Percentiles rank a stretch among this genome's conserved stretches.
Evolutionary conservation across 441 rosid genomes (phyloP).

Genomic region (Populus hybrid): DNA sequence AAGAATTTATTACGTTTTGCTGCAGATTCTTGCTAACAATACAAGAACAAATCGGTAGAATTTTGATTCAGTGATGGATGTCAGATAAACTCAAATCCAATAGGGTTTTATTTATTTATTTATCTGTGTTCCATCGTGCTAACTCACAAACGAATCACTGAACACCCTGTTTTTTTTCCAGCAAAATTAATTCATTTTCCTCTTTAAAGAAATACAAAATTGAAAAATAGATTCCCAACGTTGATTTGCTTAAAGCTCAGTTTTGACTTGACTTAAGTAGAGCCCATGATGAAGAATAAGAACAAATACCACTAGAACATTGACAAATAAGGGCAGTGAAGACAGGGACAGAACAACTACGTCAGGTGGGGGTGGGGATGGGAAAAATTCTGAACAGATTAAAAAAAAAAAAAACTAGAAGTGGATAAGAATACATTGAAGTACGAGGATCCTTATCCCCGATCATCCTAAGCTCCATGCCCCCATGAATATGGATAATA

Average conservation of each 20-base stretch:
- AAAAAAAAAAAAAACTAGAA: no score
- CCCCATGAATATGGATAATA: neutral
- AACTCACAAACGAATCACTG: neutral
- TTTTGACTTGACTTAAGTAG: neutral
- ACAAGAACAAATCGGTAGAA: no score
- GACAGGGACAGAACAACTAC: neutral
- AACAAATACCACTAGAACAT: neutral
- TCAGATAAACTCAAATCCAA: no score
- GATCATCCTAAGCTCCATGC: constrained; percentile 14
- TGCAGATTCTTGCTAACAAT: neutral
- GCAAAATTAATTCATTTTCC: neutral
- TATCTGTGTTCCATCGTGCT: neutral
- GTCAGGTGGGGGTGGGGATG: neutral
- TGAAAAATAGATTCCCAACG: no score
- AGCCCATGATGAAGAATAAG: neutral
- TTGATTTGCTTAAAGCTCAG: neutral
- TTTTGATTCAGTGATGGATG: no score
- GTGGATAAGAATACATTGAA: constrained; percentile 40
- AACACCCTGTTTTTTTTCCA: neutral
- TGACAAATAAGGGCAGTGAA: neutral
- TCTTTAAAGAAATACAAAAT: neutral
- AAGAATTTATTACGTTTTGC: neutral
- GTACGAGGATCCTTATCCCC: constrained; percentile 46
- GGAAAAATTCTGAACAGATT: neutral
- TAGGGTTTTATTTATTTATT: no score